Evolutionary conservation across 2,329 filamentous ascomycete species (phyloP), one percentile per base, ranked within the genome.

Genomic region (Epicoccum sorghinum): DNA sequence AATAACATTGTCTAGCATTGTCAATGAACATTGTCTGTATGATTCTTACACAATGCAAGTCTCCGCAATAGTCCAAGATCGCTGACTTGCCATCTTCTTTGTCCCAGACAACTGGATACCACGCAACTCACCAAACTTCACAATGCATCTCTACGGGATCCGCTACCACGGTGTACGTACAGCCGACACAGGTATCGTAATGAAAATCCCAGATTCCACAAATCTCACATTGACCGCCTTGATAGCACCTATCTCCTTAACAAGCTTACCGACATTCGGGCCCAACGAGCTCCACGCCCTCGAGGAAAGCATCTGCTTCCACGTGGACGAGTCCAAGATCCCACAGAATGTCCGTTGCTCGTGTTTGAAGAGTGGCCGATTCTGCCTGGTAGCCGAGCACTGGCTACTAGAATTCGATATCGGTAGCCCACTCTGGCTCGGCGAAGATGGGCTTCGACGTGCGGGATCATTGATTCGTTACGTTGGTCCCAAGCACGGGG

Each of bases 361-460:
- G 1, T 55, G 52, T 32, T 13, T 55, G 7, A 2, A 25, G 10
- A 27, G 23, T 4, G 46, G 52, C 7, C 41, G 45, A 8, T 55
- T 50, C 8, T 49, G 52, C 29, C 14, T 55, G 14, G 29, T n/a
- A 9, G 52, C 45, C 24, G 36, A 35, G 13, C 45, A 50, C n/a
- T 50, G 46, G 46, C 30, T 55, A 30, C 27, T 55, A 9, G 52
- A 55, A 12, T 55, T 45, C n/a, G 46, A 39, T 12, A 12, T 14
- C n/a, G 14, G 35, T 4, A 53, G 50, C 43, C 43, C 39, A 2
- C 38, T 37, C 8, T 52, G 49, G 49, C 10, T 42, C 5, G 49
- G 24, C 18, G 36, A 42, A 4, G 13, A 42, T 30, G 49, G 43
- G 7, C 12, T 29, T 25, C 37, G 43, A 13, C 37, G 24, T 9